A percentile compares a stretch with the other conserved stretches of the same genome.
These are phyloP conservation scores for Wickerhamiella qilinensis DNA, from an alignment of 805 yeast species.

Conservation along the genomic window DNA sequence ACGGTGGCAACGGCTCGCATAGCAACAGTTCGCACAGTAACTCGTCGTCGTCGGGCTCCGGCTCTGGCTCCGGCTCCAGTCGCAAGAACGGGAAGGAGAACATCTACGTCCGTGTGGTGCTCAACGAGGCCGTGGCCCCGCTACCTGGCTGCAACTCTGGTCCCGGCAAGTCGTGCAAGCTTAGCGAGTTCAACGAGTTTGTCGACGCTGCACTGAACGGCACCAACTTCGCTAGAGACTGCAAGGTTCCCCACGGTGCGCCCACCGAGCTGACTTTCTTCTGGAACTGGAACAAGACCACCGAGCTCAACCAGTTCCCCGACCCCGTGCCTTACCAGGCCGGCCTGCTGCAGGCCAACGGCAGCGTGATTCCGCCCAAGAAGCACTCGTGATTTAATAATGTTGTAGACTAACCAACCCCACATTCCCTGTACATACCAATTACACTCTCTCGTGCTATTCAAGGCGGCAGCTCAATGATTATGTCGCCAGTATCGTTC, in stretches of 20 bases:
- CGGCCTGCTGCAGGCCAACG: constrained; percentile 8
- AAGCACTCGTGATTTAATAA: too few species aligned
- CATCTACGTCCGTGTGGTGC: constrained; percentile 31
- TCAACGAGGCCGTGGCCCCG: constrained; percentile 40
- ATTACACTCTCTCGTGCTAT: too few species aligned
- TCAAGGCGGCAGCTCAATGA: too few species aligned
- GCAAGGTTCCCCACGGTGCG: constrained; percentile 8
- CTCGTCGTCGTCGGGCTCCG: constrained; percentile 6
- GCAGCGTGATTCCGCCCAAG: constrained; percentile 1
- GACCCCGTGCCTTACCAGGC: constrained; percentile 8
- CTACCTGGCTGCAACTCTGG: constrained; percentile 32
- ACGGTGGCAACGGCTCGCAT: neutral
- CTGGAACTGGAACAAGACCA: constrained; percentile 18
- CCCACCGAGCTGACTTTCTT: constrained; percentile 14
- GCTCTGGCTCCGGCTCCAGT: too few species aligned
- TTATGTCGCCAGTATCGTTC: too few species aligned
- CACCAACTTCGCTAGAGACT: constrained; percentile 6
- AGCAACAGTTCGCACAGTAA: neutral
- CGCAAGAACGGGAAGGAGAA: constrained; percentile 10
- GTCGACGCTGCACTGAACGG: constrained; percentile 8
- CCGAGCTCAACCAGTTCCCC: constrained; percentile 6
- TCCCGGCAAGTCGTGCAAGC: constrained; percentile 34
- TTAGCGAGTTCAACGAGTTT: constrained; percentile 14
- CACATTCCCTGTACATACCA: too few species aligned
- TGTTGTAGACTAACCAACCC: too few species aligned